Base-by-base conservation (phyloP, 1,284 basidiomycete genomes). In the Papiliotrema flavescens region DNA sequence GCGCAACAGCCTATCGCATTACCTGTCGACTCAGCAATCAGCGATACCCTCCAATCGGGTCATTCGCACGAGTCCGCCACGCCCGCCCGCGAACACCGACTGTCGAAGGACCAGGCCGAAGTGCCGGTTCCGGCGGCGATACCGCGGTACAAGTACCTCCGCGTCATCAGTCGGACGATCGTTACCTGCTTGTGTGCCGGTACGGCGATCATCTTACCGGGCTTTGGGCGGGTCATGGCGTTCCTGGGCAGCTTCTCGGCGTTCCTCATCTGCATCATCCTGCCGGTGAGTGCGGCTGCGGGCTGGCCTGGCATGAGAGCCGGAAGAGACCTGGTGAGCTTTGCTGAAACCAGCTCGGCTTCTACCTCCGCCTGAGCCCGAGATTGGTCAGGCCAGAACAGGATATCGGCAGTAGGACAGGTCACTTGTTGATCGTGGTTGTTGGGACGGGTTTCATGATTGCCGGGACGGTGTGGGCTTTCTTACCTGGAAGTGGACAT, bases 211-310 rank as follows among this genome's bases (percentile, higher is more conserved):
- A 48, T 63, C 20, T 55, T 76, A 22, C 74, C 76, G 13, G 72
- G 70, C 9, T 76, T 75, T 84, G 62, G 87, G 61, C 83, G 85
- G 22, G 83, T 93, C 70, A 94, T 97, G 90, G 88, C 88, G 14
- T 90, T 94, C 72, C 79, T 95, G 36, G 92, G 93, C 3, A 86
- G 86, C 32, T 93, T 92, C 73, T 84, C 87, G 36, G 87, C 90
- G 0, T 94, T 94, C 70, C 77, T 88, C 61, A 83, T 92, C 34
- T 89, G 87, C 63, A 84, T 90, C 44, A 87, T 92, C 64, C 84
- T 89, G 1, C 90, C 90, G 2, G 80, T 91, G 24, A 71, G 76
- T 61, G n/a, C n/a, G n/a, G n/a, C n/a, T n/a, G n/a, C n/a, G n/a
- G n/a, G n/a, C n/a, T n/a, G n/a, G n/a, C n/a, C n/a, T n/a, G n/a